These are phyloP conservation scores for Goffeauzyma gilvescens DNA, from an alignment of 768 basidiomycete species.

Conservation along the genomic window DNA sequence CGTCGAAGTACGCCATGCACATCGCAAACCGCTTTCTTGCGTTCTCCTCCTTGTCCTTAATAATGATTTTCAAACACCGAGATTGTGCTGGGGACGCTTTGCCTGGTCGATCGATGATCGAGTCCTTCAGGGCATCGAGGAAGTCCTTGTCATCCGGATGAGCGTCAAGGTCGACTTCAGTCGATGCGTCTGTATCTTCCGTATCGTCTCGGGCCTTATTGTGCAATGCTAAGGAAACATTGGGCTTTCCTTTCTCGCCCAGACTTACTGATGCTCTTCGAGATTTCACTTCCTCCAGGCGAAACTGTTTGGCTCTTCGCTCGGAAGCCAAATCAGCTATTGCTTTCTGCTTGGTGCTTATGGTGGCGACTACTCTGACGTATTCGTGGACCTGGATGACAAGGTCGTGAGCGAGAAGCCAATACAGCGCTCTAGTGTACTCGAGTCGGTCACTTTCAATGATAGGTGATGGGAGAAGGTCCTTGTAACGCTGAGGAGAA, in stretches of 20 bases:
- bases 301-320: no score
- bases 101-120: constrained; percentile 12
- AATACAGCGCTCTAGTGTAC: constrained; percentile 66
- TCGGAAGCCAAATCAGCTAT: no score
- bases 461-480: constrained; percentile 41
- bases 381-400: constrained; percentile 68
- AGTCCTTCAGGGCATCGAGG: constrained; percentile 5
- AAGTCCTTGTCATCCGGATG: constrained; percentile 3
- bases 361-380: constrained; percentile 62
- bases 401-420: constrained; percentile 77
- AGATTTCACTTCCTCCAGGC: no score
- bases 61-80: constrained; percentile 79
- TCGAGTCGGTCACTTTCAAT: constrained; percentile 41
- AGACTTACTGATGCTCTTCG: no score
- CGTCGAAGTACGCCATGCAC: constrained; percentile 90
- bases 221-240: no score
- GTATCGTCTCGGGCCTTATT: constrained; percentile 1
- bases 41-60: constrained; percentile 52
- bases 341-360: constrained; percentile 55
- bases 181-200: no score
- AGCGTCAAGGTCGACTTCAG: constrained; percentile 3
- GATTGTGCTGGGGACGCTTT: constrained; percentile 36
- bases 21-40: constrained; percentile 57
- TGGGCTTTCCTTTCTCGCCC: no score
- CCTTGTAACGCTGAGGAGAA: constrained; percentile 50